Conservation (phyloP, 2,329 filamentous ascomycete species). For the Periconia sp. region DNA sequence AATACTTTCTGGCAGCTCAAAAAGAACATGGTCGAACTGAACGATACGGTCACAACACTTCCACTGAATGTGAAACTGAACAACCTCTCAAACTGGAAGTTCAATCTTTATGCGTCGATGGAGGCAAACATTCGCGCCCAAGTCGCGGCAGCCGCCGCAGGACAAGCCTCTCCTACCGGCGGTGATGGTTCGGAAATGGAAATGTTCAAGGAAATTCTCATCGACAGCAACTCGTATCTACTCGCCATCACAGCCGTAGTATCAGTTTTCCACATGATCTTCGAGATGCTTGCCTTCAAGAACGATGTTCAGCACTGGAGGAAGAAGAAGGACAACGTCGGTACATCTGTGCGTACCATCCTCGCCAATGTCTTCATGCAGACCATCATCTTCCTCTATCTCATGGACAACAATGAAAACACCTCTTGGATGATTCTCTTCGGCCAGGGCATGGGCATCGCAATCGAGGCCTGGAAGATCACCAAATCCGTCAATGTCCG, state of each 20-base stretch:
- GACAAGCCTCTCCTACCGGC: constrained; percentile 72
- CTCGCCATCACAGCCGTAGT: constrained; percentile 84
- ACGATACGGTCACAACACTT: constrained; percentile 82
- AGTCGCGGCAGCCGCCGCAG: constrained; percentile 75
- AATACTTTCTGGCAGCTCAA: constrained; percentile 98
- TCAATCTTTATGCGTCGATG: constrained; percentile 80
- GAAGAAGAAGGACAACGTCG: constrained; percentile 99
- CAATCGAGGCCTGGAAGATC: constrained; percentile 89
- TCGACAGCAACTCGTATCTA: constrained; percentile 93
- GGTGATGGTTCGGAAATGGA: constrained; percentile 94
- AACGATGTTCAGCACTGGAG: constrained; percentile 97
- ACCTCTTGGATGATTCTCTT: constrained; percentile 99
- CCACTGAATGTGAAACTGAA: constrained; percentile 84
- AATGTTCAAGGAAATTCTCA: constrained; percentile 92
- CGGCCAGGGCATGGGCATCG: constrained; percentile 83
- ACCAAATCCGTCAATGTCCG: constrained; percentile 94
- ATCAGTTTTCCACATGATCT: constrained; percentile 88
- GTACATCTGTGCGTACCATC: constrained; percentile 94
- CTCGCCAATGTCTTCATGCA: constrained; percentile 99
- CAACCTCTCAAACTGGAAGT: constrained; percentile 87
- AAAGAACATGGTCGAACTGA: constrained; percentile 88
- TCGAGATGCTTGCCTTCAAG: constrained; percentile 95
- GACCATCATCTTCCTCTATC: constrained; percentile 90
- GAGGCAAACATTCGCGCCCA: constrained; percentile 88
- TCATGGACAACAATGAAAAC: constrained; percentile 96